Conservation (phyloP, 371 early-diverging fungal species). For the Parasitella parasitica region DNA sequence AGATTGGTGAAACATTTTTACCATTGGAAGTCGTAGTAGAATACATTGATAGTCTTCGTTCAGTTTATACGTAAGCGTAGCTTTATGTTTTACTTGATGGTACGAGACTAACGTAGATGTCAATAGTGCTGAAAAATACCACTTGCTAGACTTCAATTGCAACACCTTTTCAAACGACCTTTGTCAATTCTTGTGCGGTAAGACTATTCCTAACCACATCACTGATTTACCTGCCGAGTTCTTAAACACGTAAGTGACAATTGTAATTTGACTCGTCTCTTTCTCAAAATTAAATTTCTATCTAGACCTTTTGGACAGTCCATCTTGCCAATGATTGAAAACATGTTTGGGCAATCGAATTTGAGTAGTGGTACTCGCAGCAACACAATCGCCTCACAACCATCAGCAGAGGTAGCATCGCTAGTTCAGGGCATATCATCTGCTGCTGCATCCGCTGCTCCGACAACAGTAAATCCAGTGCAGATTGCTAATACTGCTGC, state of each 20-base stretch:
- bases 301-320: conserved; percentile 76
- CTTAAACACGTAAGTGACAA: conserved; percentile 56
- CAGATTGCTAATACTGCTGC: conserved; percentile 38
- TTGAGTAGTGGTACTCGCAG: conserved; percentile 5
- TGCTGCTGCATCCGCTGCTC: conserved; percentile 43
- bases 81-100: not conserved
- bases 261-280: too few relatives aligned
- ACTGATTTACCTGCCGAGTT: conserved; percentile 69
- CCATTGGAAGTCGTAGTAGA: conserved; percentile 80
- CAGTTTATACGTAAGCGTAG: conserved; percentile 55
- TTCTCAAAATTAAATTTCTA: not conserved
- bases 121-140: conserved; percentile 74
- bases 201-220: conserved; percentile 75
- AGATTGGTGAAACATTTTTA: conserved; percentile 82
- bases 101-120: not conserved
- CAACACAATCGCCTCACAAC: not conserved
- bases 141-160: conserved; percentile 90
- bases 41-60: conserved; percentile 69
- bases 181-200: conserved; percentile 80
- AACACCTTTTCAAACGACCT: conserved; percentile 78
- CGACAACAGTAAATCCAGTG: conserved; percentile 13
- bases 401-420: conserved; percentile 14
- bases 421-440: conserved; percentile 39
- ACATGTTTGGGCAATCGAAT: conserved; percentile 70
- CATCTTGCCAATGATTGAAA: conserved; percentile 76